Conservation (phyloP, 768 basidiomycete genomes). For the Mycena crocata region DNA sequence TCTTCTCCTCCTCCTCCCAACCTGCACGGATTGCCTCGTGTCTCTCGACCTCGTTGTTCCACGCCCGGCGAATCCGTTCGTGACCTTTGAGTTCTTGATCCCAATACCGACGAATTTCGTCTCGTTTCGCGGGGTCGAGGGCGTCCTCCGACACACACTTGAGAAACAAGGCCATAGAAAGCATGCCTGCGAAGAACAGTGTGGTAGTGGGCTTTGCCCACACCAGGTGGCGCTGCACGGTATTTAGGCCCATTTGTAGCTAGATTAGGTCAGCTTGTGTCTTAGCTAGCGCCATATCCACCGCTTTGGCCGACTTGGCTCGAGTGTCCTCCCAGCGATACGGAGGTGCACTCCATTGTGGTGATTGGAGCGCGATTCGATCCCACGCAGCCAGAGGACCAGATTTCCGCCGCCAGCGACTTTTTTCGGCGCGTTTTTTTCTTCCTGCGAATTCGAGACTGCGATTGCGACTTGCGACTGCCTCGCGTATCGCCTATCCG, state of each 20-base stretch:
- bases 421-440: no score
- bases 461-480: no score
- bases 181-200: no score
- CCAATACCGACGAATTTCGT: slow-evolving; percentile 1
- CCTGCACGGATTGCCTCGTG: background rate
- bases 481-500: no score
- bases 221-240: no score
- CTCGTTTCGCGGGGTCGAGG: background rate
- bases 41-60: background rate
- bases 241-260: no score
- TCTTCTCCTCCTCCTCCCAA: slow-evolving; percentile 30
- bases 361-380: no score
- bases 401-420: no score
- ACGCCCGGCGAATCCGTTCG: background rate
- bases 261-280: background rate
- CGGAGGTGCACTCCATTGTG: background rate
- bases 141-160: slow-evolving; percentile 28
- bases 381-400: no score
- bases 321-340: background rate
- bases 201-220: no score
- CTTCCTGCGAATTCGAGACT: no score
- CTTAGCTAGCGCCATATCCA: background rate
- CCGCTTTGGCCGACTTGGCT: background rate
- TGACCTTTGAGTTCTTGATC: background rate
- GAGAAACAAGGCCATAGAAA: background rate